These are phyloP conservation scores for Middelhovenomyces tepae DNA, from an alignment of 805 yeast species.

Conservation along the genomic window DNA sequence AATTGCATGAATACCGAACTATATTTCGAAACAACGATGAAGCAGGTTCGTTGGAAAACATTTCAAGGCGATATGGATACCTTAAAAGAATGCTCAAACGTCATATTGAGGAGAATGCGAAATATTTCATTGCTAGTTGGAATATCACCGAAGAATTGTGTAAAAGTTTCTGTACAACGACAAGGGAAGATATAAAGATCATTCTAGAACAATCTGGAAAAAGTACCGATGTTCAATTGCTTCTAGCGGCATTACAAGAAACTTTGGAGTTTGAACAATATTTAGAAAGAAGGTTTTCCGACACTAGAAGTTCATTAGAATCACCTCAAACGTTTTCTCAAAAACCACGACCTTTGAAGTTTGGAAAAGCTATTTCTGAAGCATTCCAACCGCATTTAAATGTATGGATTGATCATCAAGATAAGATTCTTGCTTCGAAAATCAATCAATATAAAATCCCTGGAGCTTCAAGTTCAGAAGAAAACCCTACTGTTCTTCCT, in stretches of 20 bases:
- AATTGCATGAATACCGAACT: slow-evolving; percentile 61
- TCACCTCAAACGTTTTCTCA: slow-evolving; percentile 4
- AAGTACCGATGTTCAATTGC: slow-evolving; percentile 48
- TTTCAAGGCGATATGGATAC: slow-evolving; percentile 72
- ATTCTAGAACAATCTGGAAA: slow-evolving; percentile 38
- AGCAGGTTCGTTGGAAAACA: slow-evolving; percentile 88
- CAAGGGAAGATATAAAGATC: slow-evolving; percentile 55
- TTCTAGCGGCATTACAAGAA: slow-evolving; percentile 61
- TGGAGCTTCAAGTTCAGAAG: slow-evolving; percentile 30
- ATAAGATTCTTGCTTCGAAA: slow-evolving; percentile 49
- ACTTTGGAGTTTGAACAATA: slow-evolving; percentile 79
- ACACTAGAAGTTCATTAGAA: slow-evolving; percentile 4
- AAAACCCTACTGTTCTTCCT: slow-evolving; percentile 53
- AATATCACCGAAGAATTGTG: slow-evolving; percentile 54
- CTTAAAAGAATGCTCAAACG: slow-evolving; percentile 61
- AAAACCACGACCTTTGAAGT: slow-evolving; percentile 28
- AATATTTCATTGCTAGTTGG: slow-evolving; percentile 67
- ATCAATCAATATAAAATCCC: slow-evolving; percentile 48
- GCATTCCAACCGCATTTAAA: slow-evolving; percentile 80
- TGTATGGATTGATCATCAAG: slow-evolving; percentile 84
- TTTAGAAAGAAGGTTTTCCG: slow-evolving; percentile 49
- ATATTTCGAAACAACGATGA: slow-evolving; percentile 79
- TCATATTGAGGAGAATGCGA: slow-evolving; percentile 43
- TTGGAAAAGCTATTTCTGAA: slow-evolving; percentile 42
- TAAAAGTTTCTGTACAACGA: slow-evolving; percentile 53